Evolutionary conservation across 495 filamentous ascomycete species (phyloP).

Genomic region (Barbatosphaeria neglecta): DNA sequence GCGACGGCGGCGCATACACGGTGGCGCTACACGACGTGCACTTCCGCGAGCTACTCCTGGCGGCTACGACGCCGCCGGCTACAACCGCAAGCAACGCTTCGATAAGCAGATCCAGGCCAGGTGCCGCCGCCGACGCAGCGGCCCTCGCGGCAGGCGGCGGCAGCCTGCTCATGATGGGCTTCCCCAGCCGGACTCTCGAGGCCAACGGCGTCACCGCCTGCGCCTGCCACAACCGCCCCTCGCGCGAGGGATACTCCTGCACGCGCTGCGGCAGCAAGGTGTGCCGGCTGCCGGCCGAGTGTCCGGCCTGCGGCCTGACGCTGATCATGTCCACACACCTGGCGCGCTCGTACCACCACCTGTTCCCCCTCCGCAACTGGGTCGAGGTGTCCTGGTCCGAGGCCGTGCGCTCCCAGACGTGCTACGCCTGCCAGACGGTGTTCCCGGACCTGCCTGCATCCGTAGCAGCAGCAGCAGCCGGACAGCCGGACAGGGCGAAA

Average conservation of each 20-base stretch:
- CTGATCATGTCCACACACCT: constrained; percentile 93
- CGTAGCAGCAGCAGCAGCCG: too few relatives aligned
- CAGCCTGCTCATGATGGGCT: constrained; percentile 93
- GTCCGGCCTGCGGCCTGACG: constrained; percentile 84
- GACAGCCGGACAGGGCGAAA: constrained; percentile 1
- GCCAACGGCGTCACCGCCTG: constrained; percentile 55
- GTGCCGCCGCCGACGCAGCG: not conserved
- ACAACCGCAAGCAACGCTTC: constrained; percentile 57
- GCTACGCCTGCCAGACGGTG: constrained; percentile 39
- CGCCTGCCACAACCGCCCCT: constrained; percentile 80
- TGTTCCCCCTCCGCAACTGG: constrained; percentile 89
- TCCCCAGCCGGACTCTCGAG: constrained; percentile 83
- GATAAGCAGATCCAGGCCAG: too few relatives aligned
- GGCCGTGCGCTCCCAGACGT: constrained; percentile 40
- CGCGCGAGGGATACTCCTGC: constrained; percentile 81
- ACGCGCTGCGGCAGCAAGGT: constrained; percentile 82
- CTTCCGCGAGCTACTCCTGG: constrained; percentile 79
- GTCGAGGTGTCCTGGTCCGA: constrained; percentile 74
- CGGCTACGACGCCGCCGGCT: constrained; percentile 77
- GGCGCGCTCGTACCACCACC: constrained; percentile 87
- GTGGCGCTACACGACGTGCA: constrained; percentile 83
- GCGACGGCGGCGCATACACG: constrained; percentile 61
- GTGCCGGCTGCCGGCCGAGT: constrained; percentile 83
- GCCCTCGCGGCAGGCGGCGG: constrained; percentile 23
- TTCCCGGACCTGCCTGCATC: constrained; percentile 39